Conservation (phyloP, 108 stramenopile species). For the Mayamaea pseudoterrestris region DNA sequence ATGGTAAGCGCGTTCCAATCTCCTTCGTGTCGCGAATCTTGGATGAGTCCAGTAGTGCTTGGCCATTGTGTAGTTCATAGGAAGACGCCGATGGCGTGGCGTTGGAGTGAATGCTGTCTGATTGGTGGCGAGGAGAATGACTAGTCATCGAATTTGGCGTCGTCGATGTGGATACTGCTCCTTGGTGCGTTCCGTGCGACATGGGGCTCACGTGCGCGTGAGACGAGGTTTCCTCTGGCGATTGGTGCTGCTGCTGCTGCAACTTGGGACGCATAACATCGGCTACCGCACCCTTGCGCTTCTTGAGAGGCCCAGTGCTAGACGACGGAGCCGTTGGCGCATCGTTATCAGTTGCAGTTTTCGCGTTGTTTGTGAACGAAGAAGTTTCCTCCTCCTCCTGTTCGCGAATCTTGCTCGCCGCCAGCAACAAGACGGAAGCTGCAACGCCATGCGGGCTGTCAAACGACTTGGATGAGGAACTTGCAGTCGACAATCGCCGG, state of each 20-base stretch:
- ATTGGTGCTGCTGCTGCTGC: neutral
- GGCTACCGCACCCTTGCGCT: constrained; percentile 4
- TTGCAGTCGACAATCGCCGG: too few species aligned
- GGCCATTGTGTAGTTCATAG: constrained; percentile 2
- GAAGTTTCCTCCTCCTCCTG: neutral
- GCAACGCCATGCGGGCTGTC: constrained; percentile 2
- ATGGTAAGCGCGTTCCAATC: constrained; percentile 7
- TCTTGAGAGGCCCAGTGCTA: constrained; percentile 6
- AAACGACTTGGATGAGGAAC: too few species aligned
- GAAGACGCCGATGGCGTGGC: too few species aligned
- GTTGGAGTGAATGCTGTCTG: neutral
- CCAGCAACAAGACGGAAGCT: constrained; percentile 1
- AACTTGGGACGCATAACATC: neutral
- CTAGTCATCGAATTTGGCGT: neutral
- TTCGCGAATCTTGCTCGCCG: neutral
- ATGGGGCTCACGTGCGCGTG: constrained; percentile 4
- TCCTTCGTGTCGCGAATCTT: constrained; percentile 14
- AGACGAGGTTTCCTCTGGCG: neutral
- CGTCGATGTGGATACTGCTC: too few species aligned
- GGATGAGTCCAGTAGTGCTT: constrained; percentile 19
- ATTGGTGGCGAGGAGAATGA: neutral
- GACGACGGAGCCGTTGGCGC: neutral
- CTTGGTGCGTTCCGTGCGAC: neutral
- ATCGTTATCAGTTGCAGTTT: neutral
- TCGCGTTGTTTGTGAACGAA: neutral